Conservation (phyloP, 208 protist species). For the Wallacemonas collosoma region DNA sequence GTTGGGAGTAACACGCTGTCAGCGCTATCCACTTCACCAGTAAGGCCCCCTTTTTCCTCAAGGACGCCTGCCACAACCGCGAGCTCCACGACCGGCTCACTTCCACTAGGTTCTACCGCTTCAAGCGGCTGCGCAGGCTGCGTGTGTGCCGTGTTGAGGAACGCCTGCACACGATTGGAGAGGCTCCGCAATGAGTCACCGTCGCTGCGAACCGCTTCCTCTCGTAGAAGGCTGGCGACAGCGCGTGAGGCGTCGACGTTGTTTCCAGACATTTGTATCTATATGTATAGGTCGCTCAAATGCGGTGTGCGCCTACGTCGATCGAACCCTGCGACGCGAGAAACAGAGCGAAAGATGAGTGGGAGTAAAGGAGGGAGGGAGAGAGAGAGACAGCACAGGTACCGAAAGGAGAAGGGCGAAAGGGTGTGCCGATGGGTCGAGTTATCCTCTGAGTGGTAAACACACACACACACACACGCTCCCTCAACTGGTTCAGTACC, state of each 20-base stretch:
- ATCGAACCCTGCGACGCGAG: too few species aligned
- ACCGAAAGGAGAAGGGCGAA: too few species aligned
- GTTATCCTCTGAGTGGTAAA: too few species aligned
- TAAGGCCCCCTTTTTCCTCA: slow-evolving; percentile 30
- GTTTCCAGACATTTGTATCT: slow-evolving; percentile 3
- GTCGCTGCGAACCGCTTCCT: not conserved
- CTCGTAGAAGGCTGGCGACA: slow-evolving; percentile 42
- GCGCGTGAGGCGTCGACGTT: slow-evolving; percentile 22
- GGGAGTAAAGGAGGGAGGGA: too few species aligned
- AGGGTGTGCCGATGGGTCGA: too few species aligned
- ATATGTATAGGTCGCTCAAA: not conserved
- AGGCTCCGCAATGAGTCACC: slow-evolving; percentile 5
- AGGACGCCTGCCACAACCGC: slow-evolving; percentile 86
- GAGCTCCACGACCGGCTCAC: slow-evolving; percentile 52
- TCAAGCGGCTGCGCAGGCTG: slow-evolving; percentile 10
- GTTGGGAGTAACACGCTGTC: slow-evolving; percentile 76
- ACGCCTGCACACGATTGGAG: slow-evolving; percentile 10
- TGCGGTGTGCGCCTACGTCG: too few species aligned
- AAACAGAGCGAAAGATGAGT: too few species aligned
- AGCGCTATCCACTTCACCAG: slow-evolving; percentile 16
- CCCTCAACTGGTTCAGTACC: too few species aligned
- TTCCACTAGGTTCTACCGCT: not conserved
- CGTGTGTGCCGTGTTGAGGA: slow-evolving; percentile 6
- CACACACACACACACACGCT: too few species aligned
- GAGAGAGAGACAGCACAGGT: too few species aligned